Evolutionary conservation across 1,284 basidiomycete species (phyloP), one percentile per base, ranked within the genome.

Genomic region (Ustilago loliicola): DNA sequence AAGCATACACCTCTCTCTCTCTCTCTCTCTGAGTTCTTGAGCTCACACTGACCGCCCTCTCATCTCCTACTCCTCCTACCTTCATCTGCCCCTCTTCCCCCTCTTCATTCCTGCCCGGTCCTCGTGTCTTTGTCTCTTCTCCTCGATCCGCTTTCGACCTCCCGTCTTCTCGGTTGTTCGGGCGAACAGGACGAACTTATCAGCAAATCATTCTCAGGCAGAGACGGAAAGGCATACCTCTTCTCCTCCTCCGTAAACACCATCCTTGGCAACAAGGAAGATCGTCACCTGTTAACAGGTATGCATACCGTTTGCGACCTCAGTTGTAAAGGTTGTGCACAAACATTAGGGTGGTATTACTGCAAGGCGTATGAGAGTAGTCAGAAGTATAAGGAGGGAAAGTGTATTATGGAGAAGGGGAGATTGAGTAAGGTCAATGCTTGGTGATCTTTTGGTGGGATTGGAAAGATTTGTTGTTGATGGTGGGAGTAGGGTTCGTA

Each of bases 311-410:
- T 87, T 4, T 91, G 92, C 15, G 93, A 94, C 81, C 90, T 92
- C 0, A 92, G 89, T 82, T 94, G 93, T 83, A 72, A 92, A 40
- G 93, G 92, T 0, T 95, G 93, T 86, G 91, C 91, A 66, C 91
- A 91, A 19, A 90, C 92, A 25, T 78, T 95, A 3, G 94, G 94
- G 0, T 95, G 93, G 93, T 93, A 89, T 81, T 95, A 95, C 79
- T 90, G 93, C 83, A 92, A 92, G 80, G 93, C 94, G 8, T 90
- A 91, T 1, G 93, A 95, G 79, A 88, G 88, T 32, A 89, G 90
- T 8, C 94, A 95, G 90, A 93, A 92, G 83, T 95, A 95, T 84
- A 95, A 95, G 86, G 94, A 95, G 90, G 92, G 93, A 91, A 61
- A 67, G 58, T 54, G 92, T 82, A 89, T 95, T n/a, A 88, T 95